Evolutionary conservation across 2,329 filamentous ascomycete species (phyloP).

Genomic region (Aaosphaeria pasadenensis): DNA sequence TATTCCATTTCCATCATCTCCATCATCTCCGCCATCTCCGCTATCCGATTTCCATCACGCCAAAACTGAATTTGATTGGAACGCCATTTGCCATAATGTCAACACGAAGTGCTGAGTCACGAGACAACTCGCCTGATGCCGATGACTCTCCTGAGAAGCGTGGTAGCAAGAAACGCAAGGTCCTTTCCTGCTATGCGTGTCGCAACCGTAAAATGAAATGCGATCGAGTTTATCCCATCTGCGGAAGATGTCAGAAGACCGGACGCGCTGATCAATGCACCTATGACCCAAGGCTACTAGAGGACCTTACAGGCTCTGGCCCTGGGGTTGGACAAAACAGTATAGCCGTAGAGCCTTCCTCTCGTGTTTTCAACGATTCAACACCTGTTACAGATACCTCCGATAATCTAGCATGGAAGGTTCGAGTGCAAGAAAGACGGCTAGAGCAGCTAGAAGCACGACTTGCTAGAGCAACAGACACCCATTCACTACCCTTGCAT

Average conservation of each 20-base stretch:
- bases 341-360: slow-evolving; percentile 4
- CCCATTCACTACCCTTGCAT: neutral
- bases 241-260: slow-evolving; percentile 43
- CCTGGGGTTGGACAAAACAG: slow-evolving; percentile 11
- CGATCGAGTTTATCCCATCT: slow-evolving; percentile 44
- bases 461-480: slow-evolving; percentile 16
- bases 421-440: slow-evolving; percentile 28
- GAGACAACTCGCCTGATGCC: slow-evolving; percentile 27
- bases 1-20: slow-evolving; percentile 9
- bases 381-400: slow-evolving; percentile 4
- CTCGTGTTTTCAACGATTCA: neutral
- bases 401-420: slow-evolving; percentile 23
- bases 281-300: slow-evolving; percentile 38
- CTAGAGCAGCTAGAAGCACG: slow-evolving; percentile 30
- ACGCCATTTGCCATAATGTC: slow-evolving; percentile 18
- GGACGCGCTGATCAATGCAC: slow-evolving; percentile 42
- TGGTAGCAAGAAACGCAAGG: slow-evolving; percentile 41
- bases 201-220: slow-evolving; percentile 48
- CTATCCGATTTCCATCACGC: slow-evolving; percentile 1
- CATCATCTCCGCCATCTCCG: slow-evolving; percentile 25
- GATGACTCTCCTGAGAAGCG: slow-evolving; percentile 38
- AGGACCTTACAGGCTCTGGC: slow-evolving; percentile 22
- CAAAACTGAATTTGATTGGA: neutral
- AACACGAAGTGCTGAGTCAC: slow-evolving; percentile 25
- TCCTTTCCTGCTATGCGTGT: slow-evolving; percentile 47